Percentiles rank a stretch among this genome's conserved stretches.
Evolutionary conservation across 1,284 basidiomycete species (phyloP).

Genomic region (Caloboletus firmus): DNA sequence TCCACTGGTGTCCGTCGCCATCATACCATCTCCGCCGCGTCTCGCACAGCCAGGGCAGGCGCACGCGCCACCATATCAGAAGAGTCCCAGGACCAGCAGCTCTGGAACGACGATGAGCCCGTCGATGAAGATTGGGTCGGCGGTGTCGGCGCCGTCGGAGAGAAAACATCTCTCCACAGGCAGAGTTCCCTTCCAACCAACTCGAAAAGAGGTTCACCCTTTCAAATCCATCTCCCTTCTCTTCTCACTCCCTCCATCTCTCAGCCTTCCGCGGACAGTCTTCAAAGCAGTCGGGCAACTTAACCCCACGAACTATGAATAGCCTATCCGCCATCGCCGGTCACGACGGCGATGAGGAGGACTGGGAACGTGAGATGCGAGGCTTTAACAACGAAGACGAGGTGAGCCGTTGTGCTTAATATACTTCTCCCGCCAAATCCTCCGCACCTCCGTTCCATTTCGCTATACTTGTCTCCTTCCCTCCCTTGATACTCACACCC

Average conservation of each 20-base stretch:
- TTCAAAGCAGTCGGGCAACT: constrained; percentile 55
- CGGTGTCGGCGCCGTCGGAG: constrained; percentile 75
- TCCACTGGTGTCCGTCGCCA: constrained; percentile 63
- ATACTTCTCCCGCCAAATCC: background rate
- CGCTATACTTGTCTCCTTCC: background rate
- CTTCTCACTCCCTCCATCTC: constrained; percentile 14
- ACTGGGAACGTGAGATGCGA: constrained; percentile 71
- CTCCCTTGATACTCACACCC: constrained; percentile 3
- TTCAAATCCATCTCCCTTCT: background rate
- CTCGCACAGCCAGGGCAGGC: constrained; percentile 58
- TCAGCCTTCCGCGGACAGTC: constrained; percentile 49
- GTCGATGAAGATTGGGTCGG: constrained; percentile 79
- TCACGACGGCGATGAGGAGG: constrained; percentile 81
- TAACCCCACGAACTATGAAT: constrained; percentile 73
- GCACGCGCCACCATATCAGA: constrained; percentile 68
- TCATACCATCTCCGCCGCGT: constrained; percentile 79
- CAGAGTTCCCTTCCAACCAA: constrained; percentile 78
- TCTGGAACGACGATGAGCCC: constrained; percentile 72
- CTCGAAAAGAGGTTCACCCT: constrained; percentile 68
- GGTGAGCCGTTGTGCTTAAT: constrained; percentile 38
- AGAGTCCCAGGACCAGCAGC: constrained; percentile 60
- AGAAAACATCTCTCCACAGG: constrained; percentile 74
- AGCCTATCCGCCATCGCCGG: constrained; percentile 79
- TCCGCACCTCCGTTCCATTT: background rate
- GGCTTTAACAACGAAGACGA: constrained; percentile 62